These are phyloP conservation scores for Colletotrichum trifolii DNA, from an alignment of 2,329 filamentous ascomycete genomes.

Conservation along the genomic window DNA sequence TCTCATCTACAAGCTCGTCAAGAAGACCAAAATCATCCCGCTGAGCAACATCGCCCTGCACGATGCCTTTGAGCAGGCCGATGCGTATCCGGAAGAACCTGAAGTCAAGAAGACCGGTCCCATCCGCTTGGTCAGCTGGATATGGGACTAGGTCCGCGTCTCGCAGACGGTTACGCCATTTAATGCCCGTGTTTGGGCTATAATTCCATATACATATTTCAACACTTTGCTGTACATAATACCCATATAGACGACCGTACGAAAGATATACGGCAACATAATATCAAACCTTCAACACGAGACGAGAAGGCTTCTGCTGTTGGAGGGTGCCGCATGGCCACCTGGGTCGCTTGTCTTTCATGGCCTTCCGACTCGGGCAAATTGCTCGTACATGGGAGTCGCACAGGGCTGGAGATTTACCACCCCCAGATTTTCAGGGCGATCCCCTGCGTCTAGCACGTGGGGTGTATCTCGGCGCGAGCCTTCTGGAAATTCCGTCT, in stretches of 20 bases:
- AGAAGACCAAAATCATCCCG: constrained; percentile 67
- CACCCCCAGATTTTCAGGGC: no score
- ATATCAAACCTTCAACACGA: constrained; percentile 2
- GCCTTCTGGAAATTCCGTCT: no score
- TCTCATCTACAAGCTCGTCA: constrained; percentile 73
- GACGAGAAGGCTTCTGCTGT: no score
- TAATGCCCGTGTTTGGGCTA: no score
- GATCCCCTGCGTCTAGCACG: no score
- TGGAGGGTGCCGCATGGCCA: no score
- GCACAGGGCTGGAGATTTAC: no score
- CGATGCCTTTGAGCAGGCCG: constrained; percentile 62
- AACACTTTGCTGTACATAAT: background rate
- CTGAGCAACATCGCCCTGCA: constrained; percentile 63
- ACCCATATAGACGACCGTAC: background rate
- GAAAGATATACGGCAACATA: background rate
- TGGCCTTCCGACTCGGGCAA: no score
- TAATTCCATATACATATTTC: background rate
- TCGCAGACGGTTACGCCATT: no score
- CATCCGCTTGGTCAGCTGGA: constrained; percentile 47
- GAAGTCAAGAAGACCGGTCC: constrained; percentile 42
- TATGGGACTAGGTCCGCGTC: constrained; percentile 46
- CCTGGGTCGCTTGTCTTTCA: no score
- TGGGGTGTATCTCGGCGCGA: no score
- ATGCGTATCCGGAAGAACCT: constrained; percentile 46
- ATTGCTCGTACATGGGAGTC: no score